These are phyloP conservation scores for Gossypium aridum DNA, from an alignment of 441 rosid genomes.

Conservation along the genomic window DNA sequence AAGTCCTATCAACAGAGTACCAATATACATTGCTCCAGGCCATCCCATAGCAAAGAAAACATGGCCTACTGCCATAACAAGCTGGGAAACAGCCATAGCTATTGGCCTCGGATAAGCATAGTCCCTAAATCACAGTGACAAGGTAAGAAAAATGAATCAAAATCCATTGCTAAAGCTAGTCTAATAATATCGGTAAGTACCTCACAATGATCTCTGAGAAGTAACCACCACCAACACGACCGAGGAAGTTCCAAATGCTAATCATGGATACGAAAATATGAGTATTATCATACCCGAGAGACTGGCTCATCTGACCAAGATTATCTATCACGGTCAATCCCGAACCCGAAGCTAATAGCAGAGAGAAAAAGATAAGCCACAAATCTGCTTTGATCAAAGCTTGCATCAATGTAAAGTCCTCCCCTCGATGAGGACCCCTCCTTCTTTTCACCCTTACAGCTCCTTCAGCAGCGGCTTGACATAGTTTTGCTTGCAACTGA, in stretches of 20 bases:
- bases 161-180: constrained; percentile 1
- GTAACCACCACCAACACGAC: constrained; percentile 88
- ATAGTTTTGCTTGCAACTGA: constrained; percentile 67
- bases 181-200: constrained; percentile 24
- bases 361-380: constrained; percentile 84
- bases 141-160: constrained; percentile 10
- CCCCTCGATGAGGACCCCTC: constrained; percentile 82
- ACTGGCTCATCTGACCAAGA: constrained; percentile 96
- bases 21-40: constrained; percentile 85
- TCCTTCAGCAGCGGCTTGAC: constrained; percentile 86
- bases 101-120: constrained; percentile 83
- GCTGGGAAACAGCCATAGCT: constrained; percentile 72
- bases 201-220: constrained; percentile 88
- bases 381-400: constrained; percentile 90
- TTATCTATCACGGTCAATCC: constrained; percentile 95
- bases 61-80: constrained; percentile 83
- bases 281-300: constrained; percentile 73
- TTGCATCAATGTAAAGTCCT: constrained; percentile 85
- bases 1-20: constrained; percentile 81
- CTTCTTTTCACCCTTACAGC: constrained; percentile 79
- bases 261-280: constrained; percentile 91
- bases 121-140: constrained; percentile 42
- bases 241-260: constrained; percentile 98
- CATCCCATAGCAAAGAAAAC: constrained; percentile 79
- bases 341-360: constrained; percentile 88